Conservation (phyloP, 495 filamentous ascomycete species). For the Daldinia loculata region DNA sequence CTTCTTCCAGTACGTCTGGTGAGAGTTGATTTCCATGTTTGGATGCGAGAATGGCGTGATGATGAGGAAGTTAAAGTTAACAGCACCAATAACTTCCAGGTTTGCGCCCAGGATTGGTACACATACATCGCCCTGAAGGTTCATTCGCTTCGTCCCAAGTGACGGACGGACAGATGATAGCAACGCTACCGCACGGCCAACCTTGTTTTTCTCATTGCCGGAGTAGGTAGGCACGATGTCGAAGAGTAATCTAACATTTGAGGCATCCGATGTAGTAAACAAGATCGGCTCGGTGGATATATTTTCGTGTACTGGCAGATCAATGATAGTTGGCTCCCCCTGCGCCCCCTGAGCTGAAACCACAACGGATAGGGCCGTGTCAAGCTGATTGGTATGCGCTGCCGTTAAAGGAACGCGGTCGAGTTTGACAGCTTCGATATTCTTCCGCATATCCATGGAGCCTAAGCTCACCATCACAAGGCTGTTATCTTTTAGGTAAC, state of each 20-base stretch:
- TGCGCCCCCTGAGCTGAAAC: slow-evolving; percentile 88
- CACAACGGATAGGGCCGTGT: slow-evolving; percentile 91
- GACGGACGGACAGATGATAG: slow-evolving; percentile 83
- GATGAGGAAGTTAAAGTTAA: slow-evolving; percentile 96
- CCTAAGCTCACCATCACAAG: slow-evolving; percentile 93
- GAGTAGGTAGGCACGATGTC: slow-evolving; percentile 98
- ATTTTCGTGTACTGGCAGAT: slow-evolving; percentile 92
- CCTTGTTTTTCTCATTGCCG: slow-evolving; percentile 83
- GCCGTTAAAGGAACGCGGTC: slow-evolving; percentile 86
- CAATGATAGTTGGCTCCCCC: slow-evolving; percentile 87
- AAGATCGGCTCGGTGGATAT: slow-evolving; percentile 91
- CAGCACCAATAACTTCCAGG: slow-evolving; percentile 88
- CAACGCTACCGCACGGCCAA: slow-evolving; percentile 92
- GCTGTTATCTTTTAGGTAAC: slow-evolving; percentile 87
- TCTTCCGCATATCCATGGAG: slow-evolving; percentile 90
- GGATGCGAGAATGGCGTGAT: slow-evolving; percentile 95
- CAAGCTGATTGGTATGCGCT: slow-evolving; percentile 89
- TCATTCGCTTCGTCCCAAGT: slow-evolving; percentile 79
- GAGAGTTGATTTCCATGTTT: slow-evolving; percentile 86
- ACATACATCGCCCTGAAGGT: slow-evolving; percentile 89
- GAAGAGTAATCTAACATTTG: slow-evolving; percentile 88
- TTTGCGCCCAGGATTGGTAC: slow-evolving; percentile 87
- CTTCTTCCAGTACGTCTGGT: slow-evolving; percentile 94
- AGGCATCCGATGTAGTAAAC: slow-evolving; percentile 79
- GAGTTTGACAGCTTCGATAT: slow-evolving; percentile 81